Conservation (phyloP, 2,329 filamentous ascomycete genomes). For the Chalara sp. region DNA sequence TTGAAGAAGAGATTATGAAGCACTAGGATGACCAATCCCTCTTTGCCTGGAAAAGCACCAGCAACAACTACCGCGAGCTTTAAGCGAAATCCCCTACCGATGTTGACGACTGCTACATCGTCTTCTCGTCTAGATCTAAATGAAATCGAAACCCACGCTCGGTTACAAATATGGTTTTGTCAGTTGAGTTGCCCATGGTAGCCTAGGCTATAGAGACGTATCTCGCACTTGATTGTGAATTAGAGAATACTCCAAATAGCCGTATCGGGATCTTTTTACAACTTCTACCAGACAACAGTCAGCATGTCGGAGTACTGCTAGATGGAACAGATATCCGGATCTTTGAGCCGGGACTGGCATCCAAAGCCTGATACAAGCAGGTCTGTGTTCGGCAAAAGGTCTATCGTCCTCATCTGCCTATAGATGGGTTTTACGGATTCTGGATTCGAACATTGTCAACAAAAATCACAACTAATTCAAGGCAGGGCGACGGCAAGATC, state of each 20-base stretch:
- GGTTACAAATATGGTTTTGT: constrained; percentile 14
- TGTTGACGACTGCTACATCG: not conserved
- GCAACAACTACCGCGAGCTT: constrained; percentile 3
- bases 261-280: constrained; percentile 7
- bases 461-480: not conserved
- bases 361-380: not conserved
- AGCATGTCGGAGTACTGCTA: constrained; percentile 3
- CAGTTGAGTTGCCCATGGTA: constrained; percentile 11
- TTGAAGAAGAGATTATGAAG: constrained; percentile 23
- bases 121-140: not conserved
- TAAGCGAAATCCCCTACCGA: constrained; percentile 4
- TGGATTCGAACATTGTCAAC: constrained; percentile 3
- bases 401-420: not conserved
- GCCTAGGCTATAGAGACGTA: constrained; percentile 14
- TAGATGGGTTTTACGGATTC: constrained; percentile 4
- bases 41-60: constrained; percentile 21
- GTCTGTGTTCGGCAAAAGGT: constrained; percentile 5
- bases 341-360: constrained; percentile 1
- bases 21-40: constrained; percentile 28
- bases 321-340: not conserved
- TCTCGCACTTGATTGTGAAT: constrained; percentile 13
- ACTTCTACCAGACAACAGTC: constrained; percentile 2
- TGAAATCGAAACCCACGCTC: constrained; percentile 8
- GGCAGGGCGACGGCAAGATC: not conserved
- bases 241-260: not conserved